A percentile compares a stretch with the other conserved stretches of the same genome.
These are phyloP conservation scores for Exophiala xenobiotica DNA, from an alignment of 2,329 filamentous ascomycete species.

Conservation along the genomic window DNA sequence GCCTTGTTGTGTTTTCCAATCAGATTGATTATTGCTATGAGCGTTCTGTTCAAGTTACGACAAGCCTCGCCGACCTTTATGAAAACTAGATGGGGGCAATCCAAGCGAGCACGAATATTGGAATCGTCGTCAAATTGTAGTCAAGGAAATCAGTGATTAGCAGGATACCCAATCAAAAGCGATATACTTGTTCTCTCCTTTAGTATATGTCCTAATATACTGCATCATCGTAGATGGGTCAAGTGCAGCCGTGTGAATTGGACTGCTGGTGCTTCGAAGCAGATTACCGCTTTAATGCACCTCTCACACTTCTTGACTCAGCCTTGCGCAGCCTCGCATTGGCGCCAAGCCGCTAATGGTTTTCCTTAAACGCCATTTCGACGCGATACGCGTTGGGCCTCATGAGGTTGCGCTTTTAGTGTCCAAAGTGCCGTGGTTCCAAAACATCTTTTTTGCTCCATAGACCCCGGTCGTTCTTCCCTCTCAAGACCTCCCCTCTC, in stretches of 20 bases:
- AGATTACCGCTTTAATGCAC: neutral
- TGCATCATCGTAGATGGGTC: too few relatives aligned
- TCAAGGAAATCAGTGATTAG: neutral
- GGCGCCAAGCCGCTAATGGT: neutral
- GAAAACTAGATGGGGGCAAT: neutral
- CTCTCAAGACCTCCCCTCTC: neutral
- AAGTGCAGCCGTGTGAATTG: too few relatives aligned
- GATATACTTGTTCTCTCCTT: neutral
- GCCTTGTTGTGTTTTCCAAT: neutral
- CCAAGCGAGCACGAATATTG: neutral
- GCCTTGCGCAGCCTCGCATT: constrained; percentile 3
- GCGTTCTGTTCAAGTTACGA: neutral
- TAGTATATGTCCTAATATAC: too few relatives aligned
- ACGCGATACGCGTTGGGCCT: neutral
- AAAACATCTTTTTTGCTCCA: neutral
- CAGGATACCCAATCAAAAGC: constrained; percentile 2
- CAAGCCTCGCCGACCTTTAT: neutral
- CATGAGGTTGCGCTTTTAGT: neutral
- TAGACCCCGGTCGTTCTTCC: neutral
- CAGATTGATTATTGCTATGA: constrained; percentile 2
- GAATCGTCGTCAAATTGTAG: neutral
- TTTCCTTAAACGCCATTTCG: neutral
- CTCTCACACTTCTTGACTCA: neutral
- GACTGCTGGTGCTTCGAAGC: neutral
- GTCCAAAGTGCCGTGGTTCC: neutral